A percentile compares a stretch with the other conserved stretches of the same genome.
Evolutionary conservation across 305 asterid species (phyloP).

Genomic region (Fraxinus baroniana): DNA sequence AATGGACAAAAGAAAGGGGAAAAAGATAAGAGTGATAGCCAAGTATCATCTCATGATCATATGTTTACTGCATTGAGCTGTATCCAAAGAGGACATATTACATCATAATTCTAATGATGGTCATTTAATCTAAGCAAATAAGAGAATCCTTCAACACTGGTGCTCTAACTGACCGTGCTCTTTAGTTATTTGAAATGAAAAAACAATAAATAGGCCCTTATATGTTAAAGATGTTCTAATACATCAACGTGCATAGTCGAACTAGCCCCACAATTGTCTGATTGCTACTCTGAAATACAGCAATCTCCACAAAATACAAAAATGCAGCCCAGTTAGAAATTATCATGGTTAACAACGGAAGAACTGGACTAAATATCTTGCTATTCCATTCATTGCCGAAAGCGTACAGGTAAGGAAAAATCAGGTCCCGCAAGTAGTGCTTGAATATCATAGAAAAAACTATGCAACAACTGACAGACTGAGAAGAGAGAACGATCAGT

Average conservation of each 20-base stretch:
- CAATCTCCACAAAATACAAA: neutral
- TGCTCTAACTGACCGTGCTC: neutral
- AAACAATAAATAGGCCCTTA: neutral
- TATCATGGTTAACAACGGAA: neutral
- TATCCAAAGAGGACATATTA: neutral
- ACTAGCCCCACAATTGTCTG: neutral
- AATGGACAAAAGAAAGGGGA: constrained; percentile 15
- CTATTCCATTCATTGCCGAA: neutral
- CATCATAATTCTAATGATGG: neutral
- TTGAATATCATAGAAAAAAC: neutral
- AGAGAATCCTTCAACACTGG: neutral
- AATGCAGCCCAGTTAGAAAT: neutral
- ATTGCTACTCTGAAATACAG: neutral
- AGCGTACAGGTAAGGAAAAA: neutral
- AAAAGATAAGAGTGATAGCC: constrained; percentile 5
- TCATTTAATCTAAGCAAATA: neutral
- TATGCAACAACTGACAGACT: neutral
- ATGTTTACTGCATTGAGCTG: neutral
- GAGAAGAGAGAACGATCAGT: neutral
- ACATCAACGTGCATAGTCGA: neutral
- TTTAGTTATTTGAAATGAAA: neutral
- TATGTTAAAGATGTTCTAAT: neutral
- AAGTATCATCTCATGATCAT: neutral
- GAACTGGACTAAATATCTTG: neutral
- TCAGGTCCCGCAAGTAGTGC: neutral